Evolutionary conservation across 495 filamentous ascomycete species (phyloP), one percentile per base, ranked within the genome.

Genomic region (Usnea hakonensis): DNA sequence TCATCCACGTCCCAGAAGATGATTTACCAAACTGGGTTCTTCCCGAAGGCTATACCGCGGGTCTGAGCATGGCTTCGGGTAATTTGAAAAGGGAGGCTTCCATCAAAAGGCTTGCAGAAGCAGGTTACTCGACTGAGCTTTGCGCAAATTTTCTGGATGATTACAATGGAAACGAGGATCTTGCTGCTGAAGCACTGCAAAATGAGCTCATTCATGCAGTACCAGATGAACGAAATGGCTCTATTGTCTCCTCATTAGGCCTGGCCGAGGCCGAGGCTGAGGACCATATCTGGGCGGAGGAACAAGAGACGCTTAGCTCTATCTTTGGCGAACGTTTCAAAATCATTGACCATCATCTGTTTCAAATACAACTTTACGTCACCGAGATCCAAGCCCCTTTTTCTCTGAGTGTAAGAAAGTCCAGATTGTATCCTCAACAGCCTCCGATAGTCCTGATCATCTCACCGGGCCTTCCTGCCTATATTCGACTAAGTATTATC

Each of bases 1-100:
- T 98, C 26, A 88, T 97, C 36, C 92, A 98, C 73, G 89, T 98
- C 23, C 95, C 94, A 3, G 94, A 98, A 72, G 95, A 97, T 71
- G 94, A 98, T 71, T 75, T 97, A 3, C 94, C 94, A 0, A 72
- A 79, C 21, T 96, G 92, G 90, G 87, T 89, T 71, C 77, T 98
- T 30, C 95, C 95, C 5, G 93, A 94, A 73, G 85, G 83, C 46
- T 98, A 98, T 69, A 83, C 85, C 2, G 91, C 91, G 13, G 94
- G 94, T 19, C 84, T 97, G 55, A 89, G 85, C 52, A 85, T 97
- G 62, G 91, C 85, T 2, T 85, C 86, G 44, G 85, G 83, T 10
- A 88, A 97, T 74, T 70, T 96, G 52, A 85, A 84, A 66, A 83
- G 80, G 66, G 91, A 97, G 69, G 87, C 80, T 16, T 85, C 84